These are phyloP conservation scores for Candida anutae DNA, from an alignment of 1,139 yeast genomes.

Conservation along the genomic window DNA sequence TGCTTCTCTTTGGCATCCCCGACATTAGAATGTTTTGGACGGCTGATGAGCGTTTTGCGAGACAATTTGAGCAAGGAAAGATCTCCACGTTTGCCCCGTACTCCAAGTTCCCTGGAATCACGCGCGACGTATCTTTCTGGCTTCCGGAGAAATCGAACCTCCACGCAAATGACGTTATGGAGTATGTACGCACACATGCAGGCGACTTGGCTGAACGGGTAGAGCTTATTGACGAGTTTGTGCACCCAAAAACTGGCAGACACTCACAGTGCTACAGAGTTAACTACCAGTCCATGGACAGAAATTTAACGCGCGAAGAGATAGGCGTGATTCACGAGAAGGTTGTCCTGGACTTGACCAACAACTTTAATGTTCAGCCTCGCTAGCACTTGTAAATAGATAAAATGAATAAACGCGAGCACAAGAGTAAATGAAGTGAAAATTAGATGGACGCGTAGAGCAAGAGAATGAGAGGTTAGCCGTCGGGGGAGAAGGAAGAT, in stretches of 20 bases:
- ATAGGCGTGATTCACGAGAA: slow-evolving; percentile 61
- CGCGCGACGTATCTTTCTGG: slow-evolving; percentile 92
- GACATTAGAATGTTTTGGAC: slow-evolving; percentile 95
- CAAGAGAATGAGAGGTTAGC: too few relatives aligned
- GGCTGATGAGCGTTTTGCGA: slow-evolving; percentile 63
- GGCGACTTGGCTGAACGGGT: slow-evolving; percentile 90
- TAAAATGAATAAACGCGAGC: too few relatives aligned
- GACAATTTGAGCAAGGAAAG: slow-evolving; percentile 59
- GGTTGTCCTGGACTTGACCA: slow-evolving; percentile 49
- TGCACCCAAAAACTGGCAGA: slow-evolving; percentile 73
- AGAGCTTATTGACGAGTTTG: slow-evolving; percentile 68
- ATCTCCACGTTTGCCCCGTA: slow-evolving; percentile 79
- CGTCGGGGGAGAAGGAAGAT: too few relatives aligned
- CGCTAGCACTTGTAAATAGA: too few relatives aligned
- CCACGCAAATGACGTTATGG: slow-evolving; percentile 92
- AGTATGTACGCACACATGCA: slow-evolving; percentile 74
- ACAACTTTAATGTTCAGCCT: slow-evolving; percentile 51
- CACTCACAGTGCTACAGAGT: slow-evolving; percentile 82
- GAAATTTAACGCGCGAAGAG: slow-evolving; percentile 77
- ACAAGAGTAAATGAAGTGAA: too few relatives aligned
- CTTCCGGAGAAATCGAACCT: slow-evolving; percentile 42
- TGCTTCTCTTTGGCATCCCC: slow-evolving; percentile 90
- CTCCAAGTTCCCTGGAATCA: slow-evolving; percentile 84
- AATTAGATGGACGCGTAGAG: too few relatives aligned
- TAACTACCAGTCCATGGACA: slow-evolving; percentile 92